phyloP scores from a whole-genome alignment of 768 basidiomycete species.

The Favolaschia claudopus region DNA sequence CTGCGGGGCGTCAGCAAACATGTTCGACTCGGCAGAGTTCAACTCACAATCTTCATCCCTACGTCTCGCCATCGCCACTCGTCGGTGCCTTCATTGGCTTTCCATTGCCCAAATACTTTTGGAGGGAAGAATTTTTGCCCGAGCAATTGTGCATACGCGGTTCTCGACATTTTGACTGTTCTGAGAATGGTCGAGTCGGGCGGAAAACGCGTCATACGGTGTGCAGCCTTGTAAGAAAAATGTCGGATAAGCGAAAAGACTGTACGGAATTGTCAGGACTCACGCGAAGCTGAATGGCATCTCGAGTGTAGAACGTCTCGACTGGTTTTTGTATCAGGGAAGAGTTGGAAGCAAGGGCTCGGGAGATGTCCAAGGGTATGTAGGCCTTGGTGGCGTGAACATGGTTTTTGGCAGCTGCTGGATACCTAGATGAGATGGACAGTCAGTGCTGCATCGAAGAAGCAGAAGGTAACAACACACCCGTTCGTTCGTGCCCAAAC shows the following conservation, averaged over 20 bases:
- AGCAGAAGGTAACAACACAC: slow-evolving; percentile 43
- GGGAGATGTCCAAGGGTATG: slow-evolving; percentile 81
- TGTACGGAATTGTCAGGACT: slow-evolving; percentile 33
- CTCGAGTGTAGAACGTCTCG: slow-evolving; percentile 95
- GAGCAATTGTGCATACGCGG: slow-evolving; percentile 91
- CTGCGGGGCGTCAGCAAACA: slow-evolving; percentile 43
- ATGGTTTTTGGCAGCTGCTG: slow-evolving; percentile 66
- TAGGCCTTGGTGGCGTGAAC: slow-evolving; percentile 81
- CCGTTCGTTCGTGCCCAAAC: slow-evolving; percentile 77
- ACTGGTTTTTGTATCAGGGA: slow-evolving; percentile 84
- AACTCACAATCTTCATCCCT: slow-evolving; percentile 90
- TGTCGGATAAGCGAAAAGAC: background rate
- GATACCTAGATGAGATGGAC: slow-evolving; percentile 62
- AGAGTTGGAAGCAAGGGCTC: slow-evolving; percentile 68
- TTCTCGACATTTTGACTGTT: slow-evolving; percentile 81
- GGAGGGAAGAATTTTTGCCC: slow-evolving; percentile 95
- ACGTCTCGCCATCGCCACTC: slow-evolving; percentile 84
- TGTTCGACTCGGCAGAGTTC: background rate
- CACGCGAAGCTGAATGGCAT: slow-evolving; percentile 89
- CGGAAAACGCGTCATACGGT: slow-evolving; percentile 90
- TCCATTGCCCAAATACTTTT: slow-evolving; percentile 83
- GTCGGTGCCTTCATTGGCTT: slow-evolving; percentile 65
- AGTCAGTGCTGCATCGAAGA: background rate
- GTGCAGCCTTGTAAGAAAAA: slow-evolving; percentile 69
- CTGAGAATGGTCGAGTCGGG: slow-evolving; percentile 70